These are phyloP conservation scores for Fraxinus cuspidata DNA, from an alignment of 257 asterid species.

Conservation along the genomic window DNA sequence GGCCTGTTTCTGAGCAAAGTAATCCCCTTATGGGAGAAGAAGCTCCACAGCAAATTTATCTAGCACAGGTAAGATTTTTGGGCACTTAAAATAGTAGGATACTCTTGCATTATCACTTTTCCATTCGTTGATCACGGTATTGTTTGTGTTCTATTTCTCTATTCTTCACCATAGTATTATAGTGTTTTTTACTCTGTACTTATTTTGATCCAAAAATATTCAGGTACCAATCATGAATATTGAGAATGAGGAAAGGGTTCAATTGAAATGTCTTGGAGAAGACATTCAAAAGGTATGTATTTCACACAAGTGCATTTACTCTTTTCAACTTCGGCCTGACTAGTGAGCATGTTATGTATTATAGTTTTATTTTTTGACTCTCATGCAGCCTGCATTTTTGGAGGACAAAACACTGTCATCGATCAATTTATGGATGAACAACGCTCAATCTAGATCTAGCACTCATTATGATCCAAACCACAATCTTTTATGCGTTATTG, in stretches of 20 bases:
- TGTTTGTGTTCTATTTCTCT: constrained; percentile 14
- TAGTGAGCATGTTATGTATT: neutral
- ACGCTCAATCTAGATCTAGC: constrained; percentile 50
- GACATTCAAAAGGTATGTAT: constrained; percentile 67
- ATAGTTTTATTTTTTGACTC: neutral
- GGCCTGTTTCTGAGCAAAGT: constrained; percentile 33
- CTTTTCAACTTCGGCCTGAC: neutral
- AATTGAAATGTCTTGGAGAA: constrained; percentile 66
- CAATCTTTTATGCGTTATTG: constrained; percentile 47
- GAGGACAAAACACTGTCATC: constrained; percentile 39
- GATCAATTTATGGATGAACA: constrained; percentile 58
- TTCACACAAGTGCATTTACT: constrained; percentile 24
- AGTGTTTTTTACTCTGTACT: neutral
- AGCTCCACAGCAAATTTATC: constrained; percentile 71
- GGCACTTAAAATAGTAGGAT: neutral
- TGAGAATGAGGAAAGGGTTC: constrained; percentile 75
- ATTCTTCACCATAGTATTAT: neutral
- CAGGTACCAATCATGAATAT: constrained; percentile 73
- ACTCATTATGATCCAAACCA: constrained; percentile 60
- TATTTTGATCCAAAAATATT: constrained; percentile 25
- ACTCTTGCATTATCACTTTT: neutral
- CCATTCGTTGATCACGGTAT: constrained; percentile 7
- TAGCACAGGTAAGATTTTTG: constrained; percentile 73
- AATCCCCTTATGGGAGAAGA: constrained; percentile 42
- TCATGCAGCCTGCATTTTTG: constrained; percentile 45